phyloP scores from a whole-genome alignment of 2,329 filamentous ascomycete species.

The Alternaria sp. region DNA sequence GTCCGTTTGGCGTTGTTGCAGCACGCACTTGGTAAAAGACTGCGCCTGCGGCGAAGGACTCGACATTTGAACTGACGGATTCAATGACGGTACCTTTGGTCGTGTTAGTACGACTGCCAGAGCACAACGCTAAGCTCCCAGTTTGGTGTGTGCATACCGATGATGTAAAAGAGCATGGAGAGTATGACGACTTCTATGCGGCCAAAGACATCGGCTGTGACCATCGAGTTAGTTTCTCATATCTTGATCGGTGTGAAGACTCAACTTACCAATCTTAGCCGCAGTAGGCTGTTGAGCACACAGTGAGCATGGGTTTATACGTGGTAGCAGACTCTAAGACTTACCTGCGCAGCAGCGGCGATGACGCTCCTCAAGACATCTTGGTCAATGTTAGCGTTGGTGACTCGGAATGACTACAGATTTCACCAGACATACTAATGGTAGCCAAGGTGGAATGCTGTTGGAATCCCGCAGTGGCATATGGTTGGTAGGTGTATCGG shows the following conservation, averaged over 20 bases:
- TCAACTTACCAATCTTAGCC: slow-evolving; percentile 59
- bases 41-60: slow-evolving; percentile 59
- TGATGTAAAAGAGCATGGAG: slow-evolving; percentile 63
- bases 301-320: neutral
- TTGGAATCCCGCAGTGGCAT: slow-evolving; percentile 60
- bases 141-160: slow-evolving; percentile 21
- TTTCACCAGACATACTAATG: slow-evolving; percentile 46
- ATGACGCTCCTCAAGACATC: slow-evolving; percentile 64
- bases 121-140: neutral
- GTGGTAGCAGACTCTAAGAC: neutral
- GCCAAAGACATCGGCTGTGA: slow-evolving; percentile 62
- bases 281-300: slow-evolving; percentile 52
- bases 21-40: slow-evolving; percentile 3
- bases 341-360: slow-evolving; percentile 59
- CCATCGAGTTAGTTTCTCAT: neutral
- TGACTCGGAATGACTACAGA: neutral
- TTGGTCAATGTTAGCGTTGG: neutral
- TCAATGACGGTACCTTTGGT: slow-evolving; percentile 59
- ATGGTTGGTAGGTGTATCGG: slow-evolving; percentile 56
- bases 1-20: neutral
- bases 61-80: slow-evolving; percentile 56
- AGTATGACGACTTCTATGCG: slow-evolving; percentile 64
- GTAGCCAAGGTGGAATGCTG: slow-evolving; percentile 61
- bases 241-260: neutral
- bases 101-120: neutral